Evolutionary conservation across 768 basidiomycete species (phyloP).

Genomic region (Mycena alexandri): DNA sequence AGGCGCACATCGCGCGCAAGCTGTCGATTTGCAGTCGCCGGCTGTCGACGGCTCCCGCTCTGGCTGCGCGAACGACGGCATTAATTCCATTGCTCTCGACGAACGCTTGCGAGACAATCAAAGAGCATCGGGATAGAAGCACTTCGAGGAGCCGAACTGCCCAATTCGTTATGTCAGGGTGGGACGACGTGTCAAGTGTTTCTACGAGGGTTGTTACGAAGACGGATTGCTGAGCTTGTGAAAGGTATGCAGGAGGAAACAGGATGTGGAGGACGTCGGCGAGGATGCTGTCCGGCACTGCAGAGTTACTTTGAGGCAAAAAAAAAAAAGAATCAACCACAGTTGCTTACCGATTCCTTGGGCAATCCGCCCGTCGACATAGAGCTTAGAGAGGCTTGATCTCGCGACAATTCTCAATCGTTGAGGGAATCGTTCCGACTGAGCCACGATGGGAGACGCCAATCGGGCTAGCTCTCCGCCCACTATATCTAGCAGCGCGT

Average conservation of each 20-base stretch:
- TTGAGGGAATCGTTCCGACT: slow-evolving; percentile 46
- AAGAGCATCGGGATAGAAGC: slow-evolving; percentile 44
- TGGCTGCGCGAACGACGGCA: slow-evolving; percentile 50
- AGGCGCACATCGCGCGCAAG: slow-evolving; percentile 52
- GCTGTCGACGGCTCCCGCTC: slow-evolving; percentile 50
- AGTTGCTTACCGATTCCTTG: slow-evolving; percentile 38
- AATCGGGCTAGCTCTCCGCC: slow-evolving; percentile 50
- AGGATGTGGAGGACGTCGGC: slow-evolving; percentile 55
- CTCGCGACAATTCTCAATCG: slow-evolving; percentile 45
- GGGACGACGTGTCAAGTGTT: slow-evolving; percentile 46
- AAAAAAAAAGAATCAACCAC: neutral
- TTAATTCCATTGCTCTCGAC: slow-evolving; percentile 50
- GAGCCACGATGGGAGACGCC: slow-evolving; percentile 47
- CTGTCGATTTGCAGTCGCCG: slow-evolving; percentile 55
- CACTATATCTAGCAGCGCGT: slow-evolving; percentile 47
- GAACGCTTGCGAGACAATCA: slow-evolving; percentile 46
- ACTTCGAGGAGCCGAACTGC: slow-evolving; percentile 52
- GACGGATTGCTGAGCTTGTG: slow-evolving; percentile 41
- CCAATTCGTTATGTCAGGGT: slow-evolving; percentile 50
- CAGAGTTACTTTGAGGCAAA: neutral
- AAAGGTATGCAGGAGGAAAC: slow-evolving; percentile 46
- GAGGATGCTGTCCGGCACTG: slow-evolving; percentile 48
- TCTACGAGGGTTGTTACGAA: slow-evolving; percentile 49
- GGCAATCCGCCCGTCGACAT: slow-evolving; percentile 49
- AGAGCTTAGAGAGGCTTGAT: slow-evolving; percentile 52